Conservation (phyloP, 2,329 filamentous ascomycete genomes). For the Fusarium tricinctum region DNA sequence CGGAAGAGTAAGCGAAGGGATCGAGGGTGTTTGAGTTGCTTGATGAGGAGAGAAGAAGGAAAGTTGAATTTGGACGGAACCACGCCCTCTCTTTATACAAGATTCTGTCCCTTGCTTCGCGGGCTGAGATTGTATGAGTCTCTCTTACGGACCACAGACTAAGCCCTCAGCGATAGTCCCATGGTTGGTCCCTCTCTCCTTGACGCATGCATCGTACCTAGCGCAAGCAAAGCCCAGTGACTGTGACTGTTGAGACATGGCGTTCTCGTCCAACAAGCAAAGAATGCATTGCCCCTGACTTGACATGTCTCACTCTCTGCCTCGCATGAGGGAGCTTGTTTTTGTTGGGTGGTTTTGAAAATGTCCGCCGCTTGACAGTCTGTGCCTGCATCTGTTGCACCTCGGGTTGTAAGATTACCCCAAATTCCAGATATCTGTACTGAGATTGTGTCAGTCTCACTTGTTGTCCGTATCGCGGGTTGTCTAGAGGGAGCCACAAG, state of each 20-base stretch:
- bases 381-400: slow-evolving; percentile 2
- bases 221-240: slow-evolving; percentile 5
- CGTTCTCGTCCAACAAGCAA: slow-evolving; percentile 31
- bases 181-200: slow-evolving; percentile 6
- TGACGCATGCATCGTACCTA: slow-evolving; percentile 41
- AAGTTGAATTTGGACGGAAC: slow-evolving; percentile 34
- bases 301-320: slow-evolving; percentile 46
- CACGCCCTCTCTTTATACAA: slow-evolving; percentile 50
- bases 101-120: slow-evolving; percentile 9
- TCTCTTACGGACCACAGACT: slow-evolving; percentile 17
- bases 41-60: slow-evolving; percentile 42
- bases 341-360: slow-evolving; percentile 20
- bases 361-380: slow-evolving; percentile 19
- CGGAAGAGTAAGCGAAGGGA: slow-evolving; percentile 50
- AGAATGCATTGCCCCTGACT: slow-evolving; percentile 42
- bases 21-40: slow-evolving; percentile 50
- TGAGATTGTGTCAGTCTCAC: slow-evolving; percentile 1
- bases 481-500: slow-evolving; percentile 4
- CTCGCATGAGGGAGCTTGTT: slow-evolving; percentile 7
- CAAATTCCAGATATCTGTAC: slow-evolving; percentile 40
- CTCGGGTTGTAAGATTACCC: slow-evolving; percentile 38
- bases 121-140: slow-evolving; percentile 28
- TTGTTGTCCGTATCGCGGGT: not conserved
- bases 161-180: slow-evolving; percentile 23
- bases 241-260: slow-evolving; percentile 46